Percentiles rank a stretch among this genome's conserved stretches.
These are phyloP conservation scores for Cutaneotrichosporon sp. DNA, from an alignment of 1,284 basidiomycete genomes.

Conservation along the genomic window DNA sequence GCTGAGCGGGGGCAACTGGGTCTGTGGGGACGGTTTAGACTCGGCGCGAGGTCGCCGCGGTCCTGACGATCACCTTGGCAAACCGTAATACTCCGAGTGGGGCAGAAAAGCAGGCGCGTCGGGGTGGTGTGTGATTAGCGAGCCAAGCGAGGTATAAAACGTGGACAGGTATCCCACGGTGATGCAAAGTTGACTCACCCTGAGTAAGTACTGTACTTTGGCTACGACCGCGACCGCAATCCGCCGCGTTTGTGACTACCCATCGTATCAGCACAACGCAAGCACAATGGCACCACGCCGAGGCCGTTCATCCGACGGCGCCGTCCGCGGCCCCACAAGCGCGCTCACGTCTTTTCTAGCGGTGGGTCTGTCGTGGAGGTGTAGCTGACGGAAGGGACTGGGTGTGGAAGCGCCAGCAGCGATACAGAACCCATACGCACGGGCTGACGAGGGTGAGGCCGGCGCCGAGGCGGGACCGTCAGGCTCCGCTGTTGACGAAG, in stretches of 20 bases:
- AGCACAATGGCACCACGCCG: background rate
- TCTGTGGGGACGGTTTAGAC: background rate
- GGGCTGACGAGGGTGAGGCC: background rate
- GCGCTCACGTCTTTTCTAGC: slow-evolving; percentile 87
- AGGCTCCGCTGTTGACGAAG: too few species aligned
- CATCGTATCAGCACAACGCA: background rate
- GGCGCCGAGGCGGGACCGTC: too few species aligned
- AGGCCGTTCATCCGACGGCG: slow-evolving; percentile 10
- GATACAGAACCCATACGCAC: background rate
- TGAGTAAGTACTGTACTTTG: background rate
- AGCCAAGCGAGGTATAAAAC: background rate
- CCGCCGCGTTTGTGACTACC: background rate
- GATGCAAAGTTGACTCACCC: slow-evolving; percentile 3
- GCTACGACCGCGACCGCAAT: too few species aligned
- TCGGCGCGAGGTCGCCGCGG: too few species aligned
- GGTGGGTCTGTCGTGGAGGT: slow-evolving; percentile 51
- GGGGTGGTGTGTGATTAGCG: background rate
- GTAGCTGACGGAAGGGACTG: slow-evolving; percentile 30
- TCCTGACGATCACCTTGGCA: too few species aligned
- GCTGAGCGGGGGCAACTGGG: background rate
- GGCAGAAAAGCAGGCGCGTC: background rate
- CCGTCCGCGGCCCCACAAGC: slow-evolving; percentile 78
- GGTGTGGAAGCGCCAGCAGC: slow-evolving; percentile 39
- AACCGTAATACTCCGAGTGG: too few species aligned
- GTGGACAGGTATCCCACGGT: background rate